Evolutionary conservation across 2,329 filamentous ascomycete species (phyloP), one percentile per base, ranked within the genome.

Genomic region (Penicillium nordicum): DNA sequence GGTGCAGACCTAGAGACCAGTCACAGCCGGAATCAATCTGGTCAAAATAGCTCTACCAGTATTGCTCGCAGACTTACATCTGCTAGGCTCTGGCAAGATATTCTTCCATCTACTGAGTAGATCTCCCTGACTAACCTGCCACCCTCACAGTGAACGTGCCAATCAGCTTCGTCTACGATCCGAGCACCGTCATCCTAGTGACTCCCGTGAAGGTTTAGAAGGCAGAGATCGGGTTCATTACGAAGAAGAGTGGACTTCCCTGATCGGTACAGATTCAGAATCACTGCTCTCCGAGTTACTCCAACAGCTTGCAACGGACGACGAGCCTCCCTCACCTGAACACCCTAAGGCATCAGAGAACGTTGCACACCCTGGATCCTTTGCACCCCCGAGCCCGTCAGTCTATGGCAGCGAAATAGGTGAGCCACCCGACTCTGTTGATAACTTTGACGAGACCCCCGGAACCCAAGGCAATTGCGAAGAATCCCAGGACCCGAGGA

Each of bases 331-430:
- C 38, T 16, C 14, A 18, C 18, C 34, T 8, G 30, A 18, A 11
- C 10, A 40, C n/a, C 9, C 16, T 7, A 27, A 32, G n/a, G 7
- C n/a, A 40, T 40, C 27, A 2, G 34, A 40, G 4, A 48, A 48
- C 18, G 7, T 34, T 37, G 10, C 18, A 30, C 11, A 9, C 27
- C 44, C 51, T 7, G 23, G 12, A 29, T 29, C 29, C 1, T 16
- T 29, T 27, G 40, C 25, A 25, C 32, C 23, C 10, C 10, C 47
- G 14, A 18, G 32, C 12, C 30, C 47, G 9, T 55, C 53, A 21
- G 16, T 45, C 14, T 55, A 55, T 37, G 40, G 38, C 8, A 51
- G 53, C 25, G 47, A 51, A 43, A 25, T 3, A 55, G 47, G 53
- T 55, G 53, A 55, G 47, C 40, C 18, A 8, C 18, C 23, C 29